Evolutionary conservation across 2,329 filamentous ascomycete species (phyloP).

Genomic region (Chalara sp.): DNA sequence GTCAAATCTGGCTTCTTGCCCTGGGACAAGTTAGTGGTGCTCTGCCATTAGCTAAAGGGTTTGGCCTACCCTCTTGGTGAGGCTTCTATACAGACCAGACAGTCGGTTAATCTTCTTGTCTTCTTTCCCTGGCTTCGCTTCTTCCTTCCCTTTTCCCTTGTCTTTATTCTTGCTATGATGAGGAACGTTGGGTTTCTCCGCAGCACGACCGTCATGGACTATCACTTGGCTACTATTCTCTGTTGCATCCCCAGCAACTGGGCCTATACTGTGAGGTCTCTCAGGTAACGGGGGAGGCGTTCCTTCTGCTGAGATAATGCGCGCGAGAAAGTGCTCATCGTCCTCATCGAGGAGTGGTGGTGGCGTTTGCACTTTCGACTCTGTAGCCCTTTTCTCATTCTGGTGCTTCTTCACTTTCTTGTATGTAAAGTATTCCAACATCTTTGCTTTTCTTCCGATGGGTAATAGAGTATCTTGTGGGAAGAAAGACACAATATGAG

Average conservation of each 20-base stretch:
- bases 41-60: no score
- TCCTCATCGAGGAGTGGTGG: slow-evolving; percentile 45
- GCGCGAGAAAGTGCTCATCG: slow-evolving; percentile 52
- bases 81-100: slow-evolving; percentile 28
- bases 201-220: slow-evolving; percentile 23
- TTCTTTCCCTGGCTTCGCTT: slow-evolving; percentile 21
- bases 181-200: slow-evolving; percentile 1
- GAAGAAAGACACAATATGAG: no score
- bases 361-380: slow-evolving; percentile 4
- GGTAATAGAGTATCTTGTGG: no score
- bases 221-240: slow-evolving; percentile 26
- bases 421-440: slow-evolving; percentile 58
- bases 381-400: slow-evolving; percentile 37
- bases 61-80: slow-evolving; percentile 19
- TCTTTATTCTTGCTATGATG: neutral
- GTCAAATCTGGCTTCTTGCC: slow-evolving; percentile 27
- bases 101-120: slow-evolving; percentile 33
- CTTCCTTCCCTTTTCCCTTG: slow-evolving; percentile 22
- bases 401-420: slow-evolving; percentile 57
- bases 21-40: slow-evolving; percentile 9
- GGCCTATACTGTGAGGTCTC: slow-evolving; percentile 13
- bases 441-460: slow-evolving; percentile 23
- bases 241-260: slow-evolving; percentile 18
- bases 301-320: slow-evolving; percentile 43
- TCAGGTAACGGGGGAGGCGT: slow-evolving; percentile 46